A percentile compares a stretch with the other conserved stretches of the same genome.
phyloP scores from a whole-genome alignment of 306 rosid species.

The Fragaria ananassa region DNA sequence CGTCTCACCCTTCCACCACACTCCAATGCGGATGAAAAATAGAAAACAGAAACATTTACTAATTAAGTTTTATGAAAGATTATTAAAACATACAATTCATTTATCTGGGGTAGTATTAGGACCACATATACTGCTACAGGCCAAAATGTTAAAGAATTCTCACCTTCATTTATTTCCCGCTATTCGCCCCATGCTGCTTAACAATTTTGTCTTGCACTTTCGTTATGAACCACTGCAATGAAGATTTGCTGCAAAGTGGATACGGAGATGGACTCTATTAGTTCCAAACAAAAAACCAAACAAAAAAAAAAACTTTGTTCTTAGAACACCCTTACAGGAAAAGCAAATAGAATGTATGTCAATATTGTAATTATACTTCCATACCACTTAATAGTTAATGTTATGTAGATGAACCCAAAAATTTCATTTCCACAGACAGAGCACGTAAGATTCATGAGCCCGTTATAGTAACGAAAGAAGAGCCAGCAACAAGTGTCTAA shows the following conservation, averaged over 20 bases:
- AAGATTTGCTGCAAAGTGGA: constrained; percentile 55
- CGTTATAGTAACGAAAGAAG: constrained; percentile 1
- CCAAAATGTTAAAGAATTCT: constrained; percentile 8
- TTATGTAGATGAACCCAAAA: background rate
- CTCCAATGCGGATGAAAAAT: background rate
- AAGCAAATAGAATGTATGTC: background rate
- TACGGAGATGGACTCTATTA: constrained; percentile 6
- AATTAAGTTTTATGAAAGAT: background rate
- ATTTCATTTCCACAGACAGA: background rate
- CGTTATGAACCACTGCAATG: constrained; percentile 74
- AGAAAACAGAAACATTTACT: background rate
- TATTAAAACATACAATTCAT: background rate
- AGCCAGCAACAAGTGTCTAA: background rate
- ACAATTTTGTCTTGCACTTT: constrained; percentile 72
- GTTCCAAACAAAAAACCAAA: background rate
- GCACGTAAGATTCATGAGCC: background rate
- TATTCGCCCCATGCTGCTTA: constrained; percentile 52
- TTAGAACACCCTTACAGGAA: background rate
- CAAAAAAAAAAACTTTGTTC: background rate
- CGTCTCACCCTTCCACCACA: background rate
- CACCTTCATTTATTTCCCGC: constrained; percentile 65
- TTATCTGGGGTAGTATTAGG: constrained; percentile 2
- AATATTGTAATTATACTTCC: background rate
- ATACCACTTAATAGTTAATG: background rate
- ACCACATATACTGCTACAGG: constrained; percentile 10